These are phyloP conservation scores for Fusarium secorum DNA, from an alignment of 2,329 filamentous ascomycete species.

Conservation along the genomic window DNA sequence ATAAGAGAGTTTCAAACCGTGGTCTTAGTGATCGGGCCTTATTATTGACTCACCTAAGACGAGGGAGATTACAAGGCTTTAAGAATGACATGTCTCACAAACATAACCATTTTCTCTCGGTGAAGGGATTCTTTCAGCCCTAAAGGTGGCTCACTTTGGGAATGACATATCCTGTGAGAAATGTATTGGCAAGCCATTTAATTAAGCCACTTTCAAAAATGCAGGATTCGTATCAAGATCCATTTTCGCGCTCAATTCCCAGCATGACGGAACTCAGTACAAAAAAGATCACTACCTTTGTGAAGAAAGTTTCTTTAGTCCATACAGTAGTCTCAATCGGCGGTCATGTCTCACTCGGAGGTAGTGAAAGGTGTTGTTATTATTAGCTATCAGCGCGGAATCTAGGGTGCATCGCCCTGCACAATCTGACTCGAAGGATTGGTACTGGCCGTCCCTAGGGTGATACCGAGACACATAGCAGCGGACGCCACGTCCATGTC, in stretches of 20 bases:
- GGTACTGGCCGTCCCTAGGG: neutral
- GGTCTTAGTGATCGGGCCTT: neutral
- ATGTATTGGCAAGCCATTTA: neutral
- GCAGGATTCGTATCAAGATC: neutral
- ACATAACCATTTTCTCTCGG: rapidly evolving
- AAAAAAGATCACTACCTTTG: too few relatives aligned
- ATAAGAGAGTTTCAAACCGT: too few relatives aligned
- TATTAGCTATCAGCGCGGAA: too few relatives aligned
- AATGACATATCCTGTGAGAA: neutral
- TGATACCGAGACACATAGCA: neutral
- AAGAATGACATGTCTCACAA: neutral
- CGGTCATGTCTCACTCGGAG: neutral
- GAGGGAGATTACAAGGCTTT: neutral
- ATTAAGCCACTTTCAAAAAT: neutral
- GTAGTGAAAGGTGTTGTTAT: too few relatives aligned
- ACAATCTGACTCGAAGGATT: too few relatives aligned
- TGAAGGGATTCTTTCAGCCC: neutral
- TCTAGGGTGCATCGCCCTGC: too few relatives aligned
- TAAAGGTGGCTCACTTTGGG: neutral
- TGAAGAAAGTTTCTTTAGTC: too few relatives aligned
- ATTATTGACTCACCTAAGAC: neutral
- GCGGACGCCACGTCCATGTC: neutral
- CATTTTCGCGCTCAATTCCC: neutral
- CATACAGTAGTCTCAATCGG: too few relatives aligned
- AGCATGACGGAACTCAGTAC: too few relatives aligned